A percentile compares a stretch with the other conserved stretches of the same genome.
Evolutionary conservation across 2,329 filamentous ascomycete genomes (phyloP).

Genomic region (Apiospora hydei): DNA sequence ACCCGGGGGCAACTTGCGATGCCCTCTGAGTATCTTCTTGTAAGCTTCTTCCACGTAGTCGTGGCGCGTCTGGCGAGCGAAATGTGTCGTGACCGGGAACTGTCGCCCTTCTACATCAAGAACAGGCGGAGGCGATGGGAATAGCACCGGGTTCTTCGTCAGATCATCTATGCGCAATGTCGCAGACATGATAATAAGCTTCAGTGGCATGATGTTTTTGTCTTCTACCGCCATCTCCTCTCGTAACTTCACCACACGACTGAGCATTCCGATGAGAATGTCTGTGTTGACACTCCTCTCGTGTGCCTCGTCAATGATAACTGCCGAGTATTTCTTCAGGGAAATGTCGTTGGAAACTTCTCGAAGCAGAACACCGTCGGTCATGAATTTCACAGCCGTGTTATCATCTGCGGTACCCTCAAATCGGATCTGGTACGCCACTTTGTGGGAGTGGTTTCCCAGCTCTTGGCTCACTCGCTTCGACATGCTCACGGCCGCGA

Average conservation of each 20-base stretch:
- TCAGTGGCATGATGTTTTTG: slow-evolving; percentile 76
- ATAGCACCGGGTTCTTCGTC: slow-evolving; percentile 82
- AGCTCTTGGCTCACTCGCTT: slow-evolving; percentile 89
- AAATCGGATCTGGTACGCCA: slow-evolving; percentile 95
- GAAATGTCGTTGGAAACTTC: slow-evolving; percentile 91
- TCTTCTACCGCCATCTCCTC: slow-evolving; percentile 78
- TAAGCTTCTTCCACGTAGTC: slow-evolving; percentile 94
- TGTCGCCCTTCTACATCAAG: slow-evolving; percentile 92
- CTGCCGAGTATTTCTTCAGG: slow-evolving; percentile 87
- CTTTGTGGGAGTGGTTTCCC: slow-evolving; percentile 75
- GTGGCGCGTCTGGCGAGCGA: slow-evolving; percentile 79
- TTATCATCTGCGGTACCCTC: slow-evolving; percentile 81
- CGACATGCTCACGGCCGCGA: slow-evolving; percentile 96
- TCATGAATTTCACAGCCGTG: slow-evolving; percentile 98
- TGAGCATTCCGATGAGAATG: slow-evolving; percentile 96
- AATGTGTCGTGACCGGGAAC: slow-evolving; percentile 89
- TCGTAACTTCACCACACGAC: slow-evolving; percentile 86
- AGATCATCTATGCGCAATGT: slow-evolving; percentile 92
- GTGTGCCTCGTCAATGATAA: slow-evolving; percentile 96
- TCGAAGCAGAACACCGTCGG: slow-evolving; percentile 91
- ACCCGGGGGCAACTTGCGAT: slow-evolving; percentile 87
- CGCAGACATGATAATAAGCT: slow-evolving; percentile 97
- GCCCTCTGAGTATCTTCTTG: slow-evolving; percentile 84
- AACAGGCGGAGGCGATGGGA: slow-evolving; percentile 79
- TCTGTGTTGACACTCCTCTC: slow-evolving; percentile 98